A percentile compares a stretch with the other conserved stretches of the same genome.
Conservation (phyloP, 192 early-diverging fungal genomes). For the Powellomyces hirtus region DNA sequence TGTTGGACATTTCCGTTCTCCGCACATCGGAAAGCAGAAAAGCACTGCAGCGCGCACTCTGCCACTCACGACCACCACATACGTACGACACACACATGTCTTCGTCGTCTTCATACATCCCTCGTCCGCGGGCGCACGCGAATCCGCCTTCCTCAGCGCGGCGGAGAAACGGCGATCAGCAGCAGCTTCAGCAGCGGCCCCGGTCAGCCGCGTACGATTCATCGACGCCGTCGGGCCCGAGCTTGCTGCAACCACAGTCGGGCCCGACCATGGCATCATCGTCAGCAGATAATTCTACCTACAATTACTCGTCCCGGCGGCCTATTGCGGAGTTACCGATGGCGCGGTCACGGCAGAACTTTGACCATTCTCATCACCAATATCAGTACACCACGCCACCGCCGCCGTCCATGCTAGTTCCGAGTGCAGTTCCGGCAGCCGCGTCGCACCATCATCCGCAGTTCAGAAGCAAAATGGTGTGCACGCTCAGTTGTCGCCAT, state of each 20-base stretch:
- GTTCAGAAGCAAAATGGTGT: constrained; percentile 70
- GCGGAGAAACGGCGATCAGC: not conserved
- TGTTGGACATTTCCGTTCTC: no score
- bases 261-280: not conserved
- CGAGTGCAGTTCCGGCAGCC: not conserved
- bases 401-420: not conserved
- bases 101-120: not conserved
- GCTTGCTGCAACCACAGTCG: not conserved
- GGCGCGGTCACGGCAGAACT: no score
- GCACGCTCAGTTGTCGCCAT: constrained; percentile 64
- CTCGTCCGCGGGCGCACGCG: not conserved
- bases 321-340: no score
- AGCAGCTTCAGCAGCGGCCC: not conserved
- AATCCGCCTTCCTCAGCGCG: not conserved
- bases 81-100: no score
- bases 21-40: no score
- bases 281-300: not conserved
- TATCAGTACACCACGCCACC: not conserved
- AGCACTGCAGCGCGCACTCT: no score
- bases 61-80: no score
- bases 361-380: not conserved
- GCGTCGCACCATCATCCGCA: constrained; percentile 36
- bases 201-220: not conserved
- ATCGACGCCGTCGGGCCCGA: not conserved
- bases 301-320: no score